phyloP scores from a whole-genome alignment of 768 basidiomycete species.

The Tephrocybe rancida region DNA sequence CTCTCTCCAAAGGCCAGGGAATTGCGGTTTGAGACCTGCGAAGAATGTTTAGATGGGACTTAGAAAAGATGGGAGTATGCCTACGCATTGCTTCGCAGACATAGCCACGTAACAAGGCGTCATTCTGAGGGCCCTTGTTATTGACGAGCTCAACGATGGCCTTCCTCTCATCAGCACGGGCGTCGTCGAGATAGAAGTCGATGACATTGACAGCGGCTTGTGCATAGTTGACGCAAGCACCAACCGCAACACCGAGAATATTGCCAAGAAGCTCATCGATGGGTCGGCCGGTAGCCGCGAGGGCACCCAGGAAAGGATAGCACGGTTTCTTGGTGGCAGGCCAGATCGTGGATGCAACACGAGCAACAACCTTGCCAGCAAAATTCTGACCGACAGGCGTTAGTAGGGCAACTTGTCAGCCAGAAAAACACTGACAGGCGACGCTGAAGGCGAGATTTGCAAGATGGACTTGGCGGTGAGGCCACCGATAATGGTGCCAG shows the following conservation, averaged over 20 bases:
- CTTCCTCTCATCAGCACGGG: constrained; percentile 36
- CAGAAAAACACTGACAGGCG: constrained; percentile 31
- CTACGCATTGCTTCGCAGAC: constrained; percentile 53
- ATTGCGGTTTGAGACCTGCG: constrained; percentile 41
- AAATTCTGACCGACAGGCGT: constrained; percentile 5
- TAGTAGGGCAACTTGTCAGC: too few species aligned
- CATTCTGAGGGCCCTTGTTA: constrained; percentile 31
- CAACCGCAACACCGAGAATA: constrained; percentile 48
- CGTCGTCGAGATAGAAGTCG: constrained; percentile 54
- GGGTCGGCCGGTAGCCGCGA: constrained; percentile 37
- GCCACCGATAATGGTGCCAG: constrained; percentile 29
- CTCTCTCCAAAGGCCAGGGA: constrained; percentile 41
- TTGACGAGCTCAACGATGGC: constrained; percentile 39
- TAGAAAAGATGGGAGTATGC: constrained; percentile 8
- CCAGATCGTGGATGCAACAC: constrained; percentile 7
- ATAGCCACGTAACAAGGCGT: constrained; percentile 46
- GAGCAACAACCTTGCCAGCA: constrained; percentile 4
- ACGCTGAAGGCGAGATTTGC: constrained; percentile 22
- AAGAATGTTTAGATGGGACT: neutral
- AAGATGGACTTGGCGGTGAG: constrained; percentile 34
- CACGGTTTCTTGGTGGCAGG: constrained; percentile 30
- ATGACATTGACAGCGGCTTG: constrained; percentile 52
- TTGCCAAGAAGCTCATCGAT: constrained; percentile 45
- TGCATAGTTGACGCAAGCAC: constrained; percentile 47
- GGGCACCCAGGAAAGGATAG: constrained; percentile 40